A percentile compares a stretch with the other conserved stretches of the same genome.
phyloP scores from a whole-genome alignment of 73 alveolate genomes.

The Paramecium caudatum region DNA sequence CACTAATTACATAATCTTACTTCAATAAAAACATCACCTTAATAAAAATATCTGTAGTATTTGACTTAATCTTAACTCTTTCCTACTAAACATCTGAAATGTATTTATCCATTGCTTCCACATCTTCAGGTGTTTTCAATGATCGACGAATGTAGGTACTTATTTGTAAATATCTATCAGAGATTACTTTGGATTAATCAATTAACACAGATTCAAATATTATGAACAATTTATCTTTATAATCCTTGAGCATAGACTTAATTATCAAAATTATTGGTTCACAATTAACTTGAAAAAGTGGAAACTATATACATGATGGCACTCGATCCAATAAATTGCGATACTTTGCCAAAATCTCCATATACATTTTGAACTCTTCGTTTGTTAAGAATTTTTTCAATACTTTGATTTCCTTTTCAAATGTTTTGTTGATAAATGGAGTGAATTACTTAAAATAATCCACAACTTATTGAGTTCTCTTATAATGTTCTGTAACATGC shows the following conservation, averaged over 20 bases:
- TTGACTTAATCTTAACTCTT: conserved; percentile 58
- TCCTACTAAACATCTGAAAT: conserved; percentile 58
- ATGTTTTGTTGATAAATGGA: conserved; percentile 51
- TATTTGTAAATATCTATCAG: conserved; percentile 63
- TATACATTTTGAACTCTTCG: conserved; percentile 65
- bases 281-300: conserved; percentile 68
- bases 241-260: conserved; percentile 58
- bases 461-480: conserved; percentile 24
- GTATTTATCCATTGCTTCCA: conserved; percentile 73
- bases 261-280: conserved; percentile 10
- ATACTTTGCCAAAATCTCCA: conserved; percentile 61
- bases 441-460: conserved; percentile 54
- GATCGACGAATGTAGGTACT: conserved; percentile 67
- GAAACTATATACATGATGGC: conserved; percentile 28
- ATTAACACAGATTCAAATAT: conserved; percentile 66
- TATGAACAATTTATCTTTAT: conserved; percentile 1
- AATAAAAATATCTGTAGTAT: conserved; percentile 52
- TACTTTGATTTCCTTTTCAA: conserved; percentile 71
- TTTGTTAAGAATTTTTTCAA: conserved; percentile 45
- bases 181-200: conserved; percentile 38
- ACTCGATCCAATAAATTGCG: conserved; percentile 34
- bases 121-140: conserved; percentile 71
- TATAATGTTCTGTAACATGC: conserved; percentile 65
- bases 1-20: conserved; percentile 29
- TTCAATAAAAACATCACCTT: conserved; percentile 62